Evolutionary conservation across 345 rosid species (phyloP).

Genomic region (Euphorbia lathyris): DNA sequence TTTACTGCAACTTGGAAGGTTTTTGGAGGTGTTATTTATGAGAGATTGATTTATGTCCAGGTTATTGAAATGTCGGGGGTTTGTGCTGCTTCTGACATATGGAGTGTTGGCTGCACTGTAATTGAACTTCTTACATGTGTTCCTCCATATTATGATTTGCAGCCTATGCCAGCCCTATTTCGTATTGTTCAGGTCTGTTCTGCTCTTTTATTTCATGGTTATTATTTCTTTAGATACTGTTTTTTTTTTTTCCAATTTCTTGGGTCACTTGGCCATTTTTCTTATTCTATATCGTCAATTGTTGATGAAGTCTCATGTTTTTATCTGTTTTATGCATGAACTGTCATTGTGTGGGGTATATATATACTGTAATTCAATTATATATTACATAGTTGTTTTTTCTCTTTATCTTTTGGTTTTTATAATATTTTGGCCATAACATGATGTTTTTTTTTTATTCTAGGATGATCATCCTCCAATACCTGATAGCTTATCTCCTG

Average conservation of each 20-base stretch:
- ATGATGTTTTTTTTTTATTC: conserved; percentile 3
- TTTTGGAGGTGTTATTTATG: conserved; percentile 12
- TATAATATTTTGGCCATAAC: background rate
- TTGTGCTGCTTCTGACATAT: conserved; percentile 98
- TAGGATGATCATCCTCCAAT: conserved; percentile 97
- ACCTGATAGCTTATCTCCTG: conserved; percentile 93
- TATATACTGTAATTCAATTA: no score
- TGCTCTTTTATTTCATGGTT: background rate
- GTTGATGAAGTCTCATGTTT: conserved; percentile 6
- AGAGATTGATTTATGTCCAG: conserved; percentile 43
- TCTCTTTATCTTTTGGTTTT: background rate
- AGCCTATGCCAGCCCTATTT: conserved; percentile 96
- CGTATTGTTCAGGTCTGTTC: conserved; percentile 93
- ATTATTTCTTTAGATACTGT: conserved; percentile 3
- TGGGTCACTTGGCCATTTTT: conserved; percentile 6
- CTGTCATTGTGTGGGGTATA: background rate
- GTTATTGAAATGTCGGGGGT: conserved; percentile 99
- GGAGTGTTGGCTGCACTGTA: conserved; percentile 99
- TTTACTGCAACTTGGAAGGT: conserved; percentile 8
- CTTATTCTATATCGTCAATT: background rate
- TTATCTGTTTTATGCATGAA: background rate
- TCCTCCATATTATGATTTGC: conserved; percentile 98
- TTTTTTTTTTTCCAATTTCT: conserved; percentile 12
- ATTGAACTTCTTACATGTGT: conserved; percentile 94
- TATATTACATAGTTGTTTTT: no score